phyloP scores from a whole-genome alignment of 2,329 filamentous ascomycete species.

The Aspergillus aculeatinus region DNA sequence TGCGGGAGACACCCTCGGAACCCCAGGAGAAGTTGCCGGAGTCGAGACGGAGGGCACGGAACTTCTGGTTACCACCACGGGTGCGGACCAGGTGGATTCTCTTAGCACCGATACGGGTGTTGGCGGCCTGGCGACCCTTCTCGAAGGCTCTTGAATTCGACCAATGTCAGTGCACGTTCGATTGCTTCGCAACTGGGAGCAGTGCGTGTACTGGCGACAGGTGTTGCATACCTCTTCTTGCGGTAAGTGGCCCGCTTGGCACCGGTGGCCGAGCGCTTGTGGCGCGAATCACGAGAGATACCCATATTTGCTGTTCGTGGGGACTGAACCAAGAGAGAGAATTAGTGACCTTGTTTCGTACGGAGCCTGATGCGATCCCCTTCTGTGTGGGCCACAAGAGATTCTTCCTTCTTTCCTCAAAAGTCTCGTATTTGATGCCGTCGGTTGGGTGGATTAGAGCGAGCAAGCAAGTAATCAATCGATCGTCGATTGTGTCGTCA shows the following conservation, averaged over 20 bases:
- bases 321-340: conserved; percentile 33
- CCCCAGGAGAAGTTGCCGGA: conserved; percentile 99
- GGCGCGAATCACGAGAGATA: conserved; percentile 99
- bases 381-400: not conserved
- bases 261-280: conserved; percentile 99
- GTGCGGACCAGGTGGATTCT: conserved; percentile 95
- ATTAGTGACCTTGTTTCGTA: conserved; percentile 7
- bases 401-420: not conserved
- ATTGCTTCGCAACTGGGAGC: not conserved
- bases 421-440: not conserved
- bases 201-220: conserved; percentile 37
- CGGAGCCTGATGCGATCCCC: conserved; percentile 1
- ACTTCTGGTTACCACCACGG: conserved; percentile 98
- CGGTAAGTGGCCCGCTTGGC: conserved; percentile 95
- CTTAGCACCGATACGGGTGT: conserved; percentile 98
- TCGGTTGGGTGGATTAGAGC: not conserved
- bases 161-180: conserved; percentile 49
- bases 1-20: conserved; percentile 96
- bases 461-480: not conserved
- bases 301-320: conserved; percentile 79
- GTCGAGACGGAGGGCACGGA: conserved; percentile 97
- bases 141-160: conserved; percentile 88
- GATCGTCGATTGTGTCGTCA: not conserved
- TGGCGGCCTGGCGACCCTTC: conserved; percentile 98
- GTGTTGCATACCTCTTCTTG: conserved; percentile 56